phyloP scores from a whole-genome alignment of 202 grass and related monocot genomes.

The Eragrostis tef region DNA sequence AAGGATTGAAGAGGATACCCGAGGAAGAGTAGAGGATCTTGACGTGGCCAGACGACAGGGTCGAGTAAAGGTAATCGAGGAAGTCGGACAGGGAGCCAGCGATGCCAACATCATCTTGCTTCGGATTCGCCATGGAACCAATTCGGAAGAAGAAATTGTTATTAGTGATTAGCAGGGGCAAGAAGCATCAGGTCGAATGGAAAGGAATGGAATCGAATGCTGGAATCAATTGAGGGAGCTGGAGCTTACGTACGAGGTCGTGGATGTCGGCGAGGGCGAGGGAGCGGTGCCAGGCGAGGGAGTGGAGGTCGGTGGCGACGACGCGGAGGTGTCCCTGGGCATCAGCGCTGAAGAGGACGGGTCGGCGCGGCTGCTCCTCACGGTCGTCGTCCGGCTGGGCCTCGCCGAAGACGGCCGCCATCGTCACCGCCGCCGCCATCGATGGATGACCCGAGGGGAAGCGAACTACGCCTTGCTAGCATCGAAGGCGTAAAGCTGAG shows the following conservation, averaged over 20 bases:
- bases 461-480: background rate
- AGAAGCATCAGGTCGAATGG: background rate
- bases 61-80: conserved; percentile 72
- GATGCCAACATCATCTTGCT: conserved; percentile 92
- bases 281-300: conserved; percentile 60
- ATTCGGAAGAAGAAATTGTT: background rate
- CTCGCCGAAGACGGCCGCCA: conserved; percentile 63
- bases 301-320: conserved; percentile 74
- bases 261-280: conserved; percentile 67
- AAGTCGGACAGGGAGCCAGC: conserved; percentile 81
- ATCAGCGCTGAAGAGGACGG: conserved; percentile 61
- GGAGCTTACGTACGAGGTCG: conserved; percentile 61
- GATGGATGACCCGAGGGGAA: background rate
- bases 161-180: no score
- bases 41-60: conserved; percentile 64
- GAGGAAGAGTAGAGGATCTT: conserved; percentile 51
- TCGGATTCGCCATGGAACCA: background rate
- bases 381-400: conserved; percentile 44
- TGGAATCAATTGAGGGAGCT: background rate
- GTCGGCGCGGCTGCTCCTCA: conserved; percentile 9
- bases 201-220: background rate
- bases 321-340: conserved; percentile 53
- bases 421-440: background rate
- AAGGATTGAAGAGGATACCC: background rate
- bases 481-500: no score